Percentiles rank a stretch among this genome's conserved stretches.
Evolutionary conservation across 1,139 yeast genomes (phyloP).

Genomic region (Insectozyma bohioensis): DNA sequence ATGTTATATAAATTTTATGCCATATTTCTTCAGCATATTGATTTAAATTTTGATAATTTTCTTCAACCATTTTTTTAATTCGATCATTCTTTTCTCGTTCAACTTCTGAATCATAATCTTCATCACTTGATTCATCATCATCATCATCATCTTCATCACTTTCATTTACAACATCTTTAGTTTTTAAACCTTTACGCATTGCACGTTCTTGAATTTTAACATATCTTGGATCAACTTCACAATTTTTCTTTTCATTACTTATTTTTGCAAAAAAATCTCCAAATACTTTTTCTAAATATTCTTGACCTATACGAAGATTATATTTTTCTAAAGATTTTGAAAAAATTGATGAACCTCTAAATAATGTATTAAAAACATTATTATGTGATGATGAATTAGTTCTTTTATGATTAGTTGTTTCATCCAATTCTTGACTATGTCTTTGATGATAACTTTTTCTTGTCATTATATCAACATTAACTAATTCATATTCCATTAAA

Average conservation of each 20-base stretch:
- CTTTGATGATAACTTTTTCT: constrained; percentile 36
- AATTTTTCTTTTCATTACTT: constrained; percentile 48
- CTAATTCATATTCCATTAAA: constrained; percentile 64
- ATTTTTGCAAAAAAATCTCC: constrained; percentile 65
- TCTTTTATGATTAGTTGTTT: constrained; percentile 4
- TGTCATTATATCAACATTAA: constrained; percentile 46
- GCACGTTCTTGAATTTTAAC: constrained; percentile 46
- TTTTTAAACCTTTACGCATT: constrained; percentile 24
- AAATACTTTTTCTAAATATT: constrained; percentile 70
- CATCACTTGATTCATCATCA: constrained; percentile 23
- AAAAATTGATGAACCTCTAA: constrained; percentile 81
- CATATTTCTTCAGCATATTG: constrained; percentile 66
- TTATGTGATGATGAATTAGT: constrained; percentile 24
- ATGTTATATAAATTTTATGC: constrained; percentile 65
- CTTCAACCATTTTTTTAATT: constrained; percentile 36
- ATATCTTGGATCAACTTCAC: constrained; percentile 75
- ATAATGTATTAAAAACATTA: constrained; percentile 68
- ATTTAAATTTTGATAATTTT: constrained; percentile 53
- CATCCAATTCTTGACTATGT: constrained; percentile 17
- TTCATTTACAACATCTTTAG: constrained; percentile 22
- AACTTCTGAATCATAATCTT: constrained; percentile 32
- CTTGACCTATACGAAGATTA: constrained; percentile 75
- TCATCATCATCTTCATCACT: constrained; percentile 23
- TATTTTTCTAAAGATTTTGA: constrained; percentile 80
- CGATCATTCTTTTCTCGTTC: constrained; percentile 27